Percentiles rank a stretch among this genome's conserved stretches.
Evolutionary conservation across 2,329 filamentous ascomycete genomes (phyloP).

Genomic region (Dactylella cylindrospora): DNA sequence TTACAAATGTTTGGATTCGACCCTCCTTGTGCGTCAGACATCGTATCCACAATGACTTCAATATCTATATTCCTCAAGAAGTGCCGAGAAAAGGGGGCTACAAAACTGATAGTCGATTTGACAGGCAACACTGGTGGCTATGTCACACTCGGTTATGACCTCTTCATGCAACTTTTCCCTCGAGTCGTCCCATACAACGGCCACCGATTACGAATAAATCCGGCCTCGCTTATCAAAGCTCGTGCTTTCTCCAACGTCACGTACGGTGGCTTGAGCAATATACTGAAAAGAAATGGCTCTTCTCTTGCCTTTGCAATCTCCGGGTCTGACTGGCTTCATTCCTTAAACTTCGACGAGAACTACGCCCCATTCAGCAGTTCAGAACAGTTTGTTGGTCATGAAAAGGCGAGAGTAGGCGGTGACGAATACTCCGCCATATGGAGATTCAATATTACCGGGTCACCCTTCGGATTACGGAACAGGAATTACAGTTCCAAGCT

Average conservation of each 20-base stretch:
- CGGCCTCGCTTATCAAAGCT: slow-evolving; percentile 53
- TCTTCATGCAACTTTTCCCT: slow-evolving; percentile 58
- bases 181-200: slow-evolving; percentile 1
- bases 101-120: slow-evolving; percentile 63
- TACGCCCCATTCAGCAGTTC: slow-evolving; percentile 53
- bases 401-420: slow-evolving; percentile 53
- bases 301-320: slow-evolving; percentile 55
- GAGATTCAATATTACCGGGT: slow-evolving; percentile 53
- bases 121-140: slow-evolving; percentile 62
- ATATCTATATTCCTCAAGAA: slow-evolving; percentile 32
- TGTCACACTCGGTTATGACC: slow-evolving; percentile 63
- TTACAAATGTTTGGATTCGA: slow-evolving; percentile 29
- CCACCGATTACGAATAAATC: slow-evolving; percentile 50
- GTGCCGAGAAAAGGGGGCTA: slow-evolving; percentile 58
- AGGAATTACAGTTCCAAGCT: slow-evolving; percentile 57
- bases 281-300: slow-evolving; percentile 50
- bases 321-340: slow-evolving; percentile 53
- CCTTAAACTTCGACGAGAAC: slow-evolving; percentile 51
- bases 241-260: slow-evolving; percentile 56
- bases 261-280: slow-evolving; percentile 57
- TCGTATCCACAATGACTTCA: slow-evolving; percentile 22
- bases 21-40: slow-evolving; percentile 29
- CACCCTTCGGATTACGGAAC: slow-evolving; percentile 57
- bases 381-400: slow-evolving; percentile 60
- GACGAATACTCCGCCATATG: slow-evolving; percentile 55